Base-by-base conservation (phyloP, 768 basidiomycete species). In the Kwoniella botswanensis region DNA sequence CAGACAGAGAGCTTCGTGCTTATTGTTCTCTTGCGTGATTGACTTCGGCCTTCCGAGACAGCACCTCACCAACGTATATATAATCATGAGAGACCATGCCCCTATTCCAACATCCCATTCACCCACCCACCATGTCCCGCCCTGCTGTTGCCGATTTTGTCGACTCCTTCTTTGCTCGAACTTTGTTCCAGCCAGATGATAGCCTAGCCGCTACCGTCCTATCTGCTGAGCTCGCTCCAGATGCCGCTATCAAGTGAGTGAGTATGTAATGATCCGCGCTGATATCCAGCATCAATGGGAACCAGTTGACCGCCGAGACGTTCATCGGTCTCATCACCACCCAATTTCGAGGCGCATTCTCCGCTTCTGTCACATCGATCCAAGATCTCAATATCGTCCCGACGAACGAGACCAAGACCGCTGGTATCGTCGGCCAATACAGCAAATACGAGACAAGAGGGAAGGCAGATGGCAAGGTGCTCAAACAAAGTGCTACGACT, bases 381-480 rank as follows among this genome's bases (percentile, higher is more conserved):
- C 53, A 44, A 42, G 65, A 66, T 26, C 65, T 66, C 65, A 66
- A 66, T 17, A 58, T 66, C 65, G 65, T 58, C n/a, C 42, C 65
- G 2, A 22, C 53, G 43, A 58, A 26, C 35, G 41, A 42, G 57
- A n/a, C n/a, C 4, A n/a, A n/a, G 22, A 55, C 53, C 12, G 57
- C 55, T 22, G 55, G 65, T 18, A 55, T 55, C 9, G 65, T 66
- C 18, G 65, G 26, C 4, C 65, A 66, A 50, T 66, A 35, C 24
- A 66, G 50, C 18, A 66, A 18, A 21, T 66, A 66, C 55, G 65
- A 66, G 21, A 66, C 65, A 18, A 55, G n/a, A 15, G 65, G 65
- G 12, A 66, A 58, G 22, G 55, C 11, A n/a, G 65, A 66, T 26
- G 54, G 54, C 10, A 21, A 24, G 17, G 43, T 66, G 12, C 24